phyloP scores from a whole-genome alignment of 1,139 yeast genomes.

The Nakaseomyces glabratus region DNA sequence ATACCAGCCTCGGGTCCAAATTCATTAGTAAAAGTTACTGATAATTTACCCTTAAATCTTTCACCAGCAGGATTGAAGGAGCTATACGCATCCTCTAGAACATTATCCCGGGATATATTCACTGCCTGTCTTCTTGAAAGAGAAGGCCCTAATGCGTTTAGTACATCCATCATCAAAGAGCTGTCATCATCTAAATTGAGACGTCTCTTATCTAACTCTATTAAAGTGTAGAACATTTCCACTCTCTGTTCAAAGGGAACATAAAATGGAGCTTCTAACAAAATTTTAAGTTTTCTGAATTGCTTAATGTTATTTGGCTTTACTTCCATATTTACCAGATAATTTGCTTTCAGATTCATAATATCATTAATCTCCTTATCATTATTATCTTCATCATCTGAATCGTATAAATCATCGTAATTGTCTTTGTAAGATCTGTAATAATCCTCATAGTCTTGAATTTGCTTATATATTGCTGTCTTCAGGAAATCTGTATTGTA shows the following conservation, averaged over 20 bases:
- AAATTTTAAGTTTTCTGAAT: conserved; percentile 38
- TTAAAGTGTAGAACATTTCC: conserved; percentile 55
- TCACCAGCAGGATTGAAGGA: conserved; percentile 42
- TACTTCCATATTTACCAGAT: conserved; percentile 11
- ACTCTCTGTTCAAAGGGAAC: conserved; percentile 70
- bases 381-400: conserved; percentile 7
- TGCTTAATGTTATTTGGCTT: conserved; percentile 10
- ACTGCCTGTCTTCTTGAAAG: conserved; percentile 35
- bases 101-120: conserved; percentile 54
- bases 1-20: conserved; percentile 77
- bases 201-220: conserved; percentile 42
- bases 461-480: conserved; percentile 19
- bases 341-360: conserved; percentile 12
- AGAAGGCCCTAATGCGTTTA: conserved; percentile 14
- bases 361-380: conserved; percentile 7
- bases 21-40: conserved; percentile 60
- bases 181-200: conserved; percentile 21
- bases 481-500: conserved; percentile 21
- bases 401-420: conserved; percentile 16
- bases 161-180: conserved; percentile 13
- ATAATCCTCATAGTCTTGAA: conserved; percentile 22
- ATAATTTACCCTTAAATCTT: conserved; percentile 49
- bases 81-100: conserved; percentile 67
- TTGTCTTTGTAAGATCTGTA: conserved; percentile 22
- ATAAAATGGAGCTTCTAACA: conserved; percentile 67